Evolutionary conservation across 1,284 basidiomycete genomes (phyloP).

Genomic region (Melampsora larici-populina): DNA sequence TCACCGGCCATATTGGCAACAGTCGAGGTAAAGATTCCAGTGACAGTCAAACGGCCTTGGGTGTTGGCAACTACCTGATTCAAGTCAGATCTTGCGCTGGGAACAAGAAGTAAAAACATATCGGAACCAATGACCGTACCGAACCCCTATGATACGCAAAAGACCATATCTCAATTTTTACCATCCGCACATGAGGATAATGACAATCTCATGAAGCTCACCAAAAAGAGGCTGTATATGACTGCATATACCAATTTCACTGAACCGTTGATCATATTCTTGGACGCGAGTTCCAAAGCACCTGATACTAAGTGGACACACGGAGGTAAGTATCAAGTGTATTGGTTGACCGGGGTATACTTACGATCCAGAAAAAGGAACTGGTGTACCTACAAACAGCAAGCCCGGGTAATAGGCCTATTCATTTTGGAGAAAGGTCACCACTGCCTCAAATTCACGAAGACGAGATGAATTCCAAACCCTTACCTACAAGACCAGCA

Average conservation of each 20-base stretch:
- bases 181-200: not conserved
- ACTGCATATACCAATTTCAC: constrained; percentile 88
- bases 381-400: not conserved
- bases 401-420: not conserved
- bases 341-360: not conserved
- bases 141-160: constrained; percentile 61
- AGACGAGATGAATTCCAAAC: too few relatives aligned
- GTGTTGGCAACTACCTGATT: constrained; percentile 44
- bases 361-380: not conserved
- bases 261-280: constrained; percentile 78
- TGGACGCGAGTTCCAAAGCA: constrained; percentile 68
- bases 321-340: not conserved
- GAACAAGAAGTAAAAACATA: constrained; percentile 73
- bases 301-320: not conserved
- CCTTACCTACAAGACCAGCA: not conserved
- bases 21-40: not conserved
- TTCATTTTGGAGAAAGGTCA: too few relatives aligned
- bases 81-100: constrained; percentile 57
- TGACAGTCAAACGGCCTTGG: not conserved
- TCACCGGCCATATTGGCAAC: not conserved
- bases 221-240: constrained; percentile 80
- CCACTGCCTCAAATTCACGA: too few relatives aligned
- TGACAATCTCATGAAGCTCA: constrained; percentile 48
- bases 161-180: not conserved
- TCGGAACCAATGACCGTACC: constrained; percentile 82